phyloP scores from a whole-genome alignment of 805 yeast genomes.

The Myxozyma melibiosi region DNA sequence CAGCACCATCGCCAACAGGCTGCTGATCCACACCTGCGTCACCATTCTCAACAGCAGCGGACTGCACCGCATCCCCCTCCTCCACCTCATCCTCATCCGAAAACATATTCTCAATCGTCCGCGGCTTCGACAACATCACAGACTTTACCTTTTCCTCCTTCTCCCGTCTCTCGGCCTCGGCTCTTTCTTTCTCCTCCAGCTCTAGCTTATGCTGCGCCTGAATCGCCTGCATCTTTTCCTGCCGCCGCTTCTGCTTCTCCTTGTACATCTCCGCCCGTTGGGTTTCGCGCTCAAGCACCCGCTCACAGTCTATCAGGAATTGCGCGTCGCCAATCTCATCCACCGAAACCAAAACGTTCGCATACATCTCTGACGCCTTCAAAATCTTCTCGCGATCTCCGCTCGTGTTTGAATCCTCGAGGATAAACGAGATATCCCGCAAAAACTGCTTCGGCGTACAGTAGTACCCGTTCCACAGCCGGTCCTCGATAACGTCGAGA shows the following conservation, averaged over 20 bases:
- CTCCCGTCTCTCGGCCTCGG: neutral
- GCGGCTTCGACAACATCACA: neutral
- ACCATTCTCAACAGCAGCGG: neutral
- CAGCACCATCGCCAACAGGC: neutral
- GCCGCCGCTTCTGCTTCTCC: slow-evolving; percentile 41
- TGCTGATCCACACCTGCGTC: neutral
- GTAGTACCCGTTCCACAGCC: slow-evolving; percentile 95
- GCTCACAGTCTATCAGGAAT: slow-evolving; percentile 74
- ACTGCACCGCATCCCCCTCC: neutral
- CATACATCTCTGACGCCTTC: slow-evolving; percentile 90
- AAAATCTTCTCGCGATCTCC: slow-evolving; percentile 83
- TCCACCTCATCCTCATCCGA: slow-evolving; percentile 18
- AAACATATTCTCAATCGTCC: slow-evolving; percentile 13
- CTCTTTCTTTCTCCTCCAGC: neutral
- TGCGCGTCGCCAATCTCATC: slow-evolving; percentile 79
- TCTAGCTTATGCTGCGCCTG: neutral
- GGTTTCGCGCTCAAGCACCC: slow-evolving; percentile 68
- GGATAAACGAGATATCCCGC: slow-evolving; percentile 81
- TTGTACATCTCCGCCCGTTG: slow-evolving; percentile 43
- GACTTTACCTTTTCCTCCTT: too few relatives aligned
- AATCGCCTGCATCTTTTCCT: slow-evolving; percentile 30
- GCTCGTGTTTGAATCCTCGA: slow-evolving; percentile 67
- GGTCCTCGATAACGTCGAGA: slow-evolving; percentile 87
- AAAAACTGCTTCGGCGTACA: slow-evolving; percentile 89
- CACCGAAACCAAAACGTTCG: slow-evolving; percentile 92